Evolutionary conservation across 257 asterid genomes (phyloP), one percentile per base, ranked within the genome.

Genomic region (Linderniella brevidens): DNA sequence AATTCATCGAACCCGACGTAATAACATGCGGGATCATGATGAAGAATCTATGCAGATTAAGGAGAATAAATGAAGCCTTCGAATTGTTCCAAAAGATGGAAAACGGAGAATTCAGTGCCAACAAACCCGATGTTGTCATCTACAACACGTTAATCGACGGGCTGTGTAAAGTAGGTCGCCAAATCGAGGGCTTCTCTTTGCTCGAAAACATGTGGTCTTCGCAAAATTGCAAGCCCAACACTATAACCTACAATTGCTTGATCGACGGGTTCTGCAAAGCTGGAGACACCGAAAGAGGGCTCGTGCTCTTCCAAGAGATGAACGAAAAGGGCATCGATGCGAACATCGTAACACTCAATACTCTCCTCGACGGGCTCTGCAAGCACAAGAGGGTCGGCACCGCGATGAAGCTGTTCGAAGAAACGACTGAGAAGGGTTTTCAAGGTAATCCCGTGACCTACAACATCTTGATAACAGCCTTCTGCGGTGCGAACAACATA

Each of bases 221-320:
- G 48, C 46, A 46, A 46, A 65, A 54, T 35, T 72, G 78, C 53
- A 4, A 35, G 12, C 92, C 95, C 4, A 72, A 64, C 66, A 73
- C 75, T 11, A 60, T 60, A 42, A 78, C 93, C 17, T 84, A 75
- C 55, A 80, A 76, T 52, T 68, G 68, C 64, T 63, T 88, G 60
- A 80, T 88, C 17, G 82, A 83, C 68, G 93, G 97, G 39, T 75
- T 80, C 35, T 88, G 82, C 73, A 84, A 78, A 68, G 76, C 66
- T 1, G 94, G 96, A 5, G 87, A 78, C 58, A 59, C 70, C 42
- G 87, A 76, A 45, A 78, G 41, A 56, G 80, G 81, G 35, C 53
- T 18, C 0, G 72, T 71, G 60, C 80, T 78, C 52, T 76, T 80
- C 47, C 77, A 72, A 48, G 65, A 19, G 70, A 80, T 88, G 95